These are phyloP conservation scores for Saccharum spontaneum DNA, from an alignment of 176 grass and related monocot genomes.

Conservation along the genomic window DNA sequence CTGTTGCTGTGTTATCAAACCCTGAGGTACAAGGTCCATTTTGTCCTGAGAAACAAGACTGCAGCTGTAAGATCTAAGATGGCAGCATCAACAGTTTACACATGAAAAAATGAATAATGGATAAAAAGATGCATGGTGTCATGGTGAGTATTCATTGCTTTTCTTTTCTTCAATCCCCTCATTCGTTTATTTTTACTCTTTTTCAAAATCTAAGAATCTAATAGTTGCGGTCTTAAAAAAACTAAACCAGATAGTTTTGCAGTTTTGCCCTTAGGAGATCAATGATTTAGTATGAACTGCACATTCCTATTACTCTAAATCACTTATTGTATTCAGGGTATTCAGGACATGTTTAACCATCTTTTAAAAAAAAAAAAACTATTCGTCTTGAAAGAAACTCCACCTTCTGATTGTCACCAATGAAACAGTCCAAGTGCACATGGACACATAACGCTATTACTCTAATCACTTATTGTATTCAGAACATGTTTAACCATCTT, in stretches of 20 bases:
- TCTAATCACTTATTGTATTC: not conserved
- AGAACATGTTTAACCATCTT: not conserved
- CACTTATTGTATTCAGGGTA: not conserved
- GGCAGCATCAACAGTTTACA: not conserved
- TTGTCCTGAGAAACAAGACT: constrained; percentile 46
- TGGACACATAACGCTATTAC: not conserved
- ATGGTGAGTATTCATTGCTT: not conserved
- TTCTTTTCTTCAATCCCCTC: not conserved
- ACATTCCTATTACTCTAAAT: not conserved
- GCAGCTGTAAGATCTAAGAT: not conserved
- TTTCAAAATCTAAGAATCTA: not conserved
- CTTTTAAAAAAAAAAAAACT: not conserved
- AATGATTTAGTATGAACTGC: not conserved
- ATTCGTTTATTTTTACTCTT: not conserved
- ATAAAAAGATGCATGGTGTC: not conserved
- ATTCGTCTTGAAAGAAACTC: not conserved
- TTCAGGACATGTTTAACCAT: not conserved
- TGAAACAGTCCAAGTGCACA: not conserved
- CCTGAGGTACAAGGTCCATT: constrained; percentile 37
- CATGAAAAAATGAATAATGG: not conserved
- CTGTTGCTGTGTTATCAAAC: constrained; percentile 36
- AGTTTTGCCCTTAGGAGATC: not conserved
- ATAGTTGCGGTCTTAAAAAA: not conserved
- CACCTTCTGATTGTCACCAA: not conserved
- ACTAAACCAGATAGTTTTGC: not conserved